Percentiles rank a stretch among this genome's conserved stretches.
phyloP scores from a whole-genome alignment of 2,329 filamentous ascomycete species.

The Aureobasidium leucospermi region DNA sequence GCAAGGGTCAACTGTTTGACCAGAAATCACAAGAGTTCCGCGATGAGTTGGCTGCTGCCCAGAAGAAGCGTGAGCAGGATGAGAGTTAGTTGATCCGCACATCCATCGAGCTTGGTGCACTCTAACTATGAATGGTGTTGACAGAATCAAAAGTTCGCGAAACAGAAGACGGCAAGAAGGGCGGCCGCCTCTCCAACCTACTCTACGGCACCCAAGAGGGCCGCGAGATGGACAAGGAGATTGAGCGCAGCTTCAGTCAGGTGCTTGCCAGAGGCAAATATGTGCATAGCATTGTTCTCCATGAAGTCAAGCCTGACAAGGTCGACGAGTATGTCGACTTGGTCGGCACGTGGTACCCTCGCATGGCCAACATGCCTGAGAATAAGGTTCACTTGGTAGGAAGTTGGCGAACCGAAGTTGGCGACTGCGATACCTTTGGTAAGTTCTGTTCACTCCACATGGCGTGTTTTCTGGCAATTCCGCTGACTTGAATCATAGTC shows the following conservation, averaged over 20 bases:
- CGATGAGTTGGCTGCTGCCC: conserved; percentile 66
- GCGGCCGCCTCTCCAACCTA: conserved; percentile 65
- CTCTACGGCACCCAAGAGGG: conserved; percentile 98
- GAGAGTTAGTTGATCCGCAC: conserved; percentile 64
- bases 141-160: conserved; percentile 6
- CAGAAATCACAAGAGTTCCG: conserved; percentile 80
- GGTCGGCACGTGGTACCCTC: conserved; percentile 86
- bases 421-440: conserved; percentile 96
- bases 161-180: conserved; percentile 55
- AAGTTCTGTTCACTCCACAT: conserved; percentile 34
- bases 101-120: conserved; percentile 25
- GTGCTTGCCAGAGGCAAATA: conserved; percentile 95
- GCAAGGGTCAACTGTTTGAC: conserved; percentile 69
- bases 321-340: conserved; percentile 90
- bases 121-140: conserved; percentile 13
- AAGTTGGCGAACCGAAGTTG: conserved; percentile 96
- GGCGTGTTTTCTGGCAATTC: not conserved
- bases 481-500: conserved; percentile 47
- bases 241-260: conserved; percentile 92
- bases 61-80: conserved; percentile 70
- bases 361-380: conserved; percentile 73
- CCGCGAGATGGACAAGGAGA: conserved; percentile 86
- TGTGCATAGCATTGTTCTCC: conserved; percentile 94
- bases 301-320: conserved; percentile 90
- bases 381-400: conserved; percentile 95